A percentile compares a stretch with the other conserved stretches of the same genome.
phyloP scores from a whole-genome alignment of 306 rosid genomes.

The Vigna angularis region DNA sequence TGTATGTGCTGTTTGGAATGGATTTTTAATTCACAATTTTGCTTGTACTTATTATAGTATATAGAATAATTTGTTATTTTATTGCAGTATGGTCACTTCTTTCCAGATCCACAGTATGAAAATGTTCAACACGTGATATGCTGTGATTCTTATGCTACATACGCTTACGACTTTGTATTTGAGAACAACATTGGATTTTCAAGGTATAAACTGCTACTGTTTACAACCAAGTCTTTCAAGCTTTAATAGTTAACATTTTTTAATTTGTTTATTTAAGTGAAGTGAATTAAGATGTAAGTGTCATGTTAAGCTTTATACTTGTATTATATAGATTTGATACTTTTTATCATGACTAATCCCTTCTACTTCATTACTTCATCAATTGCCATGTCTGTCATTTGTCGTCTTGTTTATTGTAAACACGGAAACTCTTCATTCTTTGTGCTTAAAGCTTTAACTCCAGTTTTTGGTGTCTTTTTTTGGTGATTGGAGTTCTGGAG shows the following conservation, averaged over 20 bases:
- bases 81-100: constrained; percentile 98
- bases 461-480: constrained; percentile 21
- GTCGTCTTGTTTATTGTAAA: constrained; percentile 29
- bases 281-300: constrained; percentile 25
- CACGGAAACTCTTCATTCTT: constrained; percentile 6
- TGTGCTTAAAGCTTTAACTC: constrained; percentile 18
- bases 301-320: constrained; percentile 27
- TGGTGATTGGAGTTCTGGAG: constrained; percentile 20
- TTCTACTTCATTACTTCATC: constrained; percentile 25
- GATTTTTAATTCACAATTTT: constrained; percentile 29
- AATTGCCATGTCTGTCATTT: background rate
- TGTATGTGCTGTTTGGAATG: constrained; percentile 60
- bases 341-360: constrained; percentile 21
- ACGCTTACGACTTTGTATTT: constrained; percentile 94
- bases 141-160: constrained; percentile 96
- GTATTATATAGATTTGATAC: constrained; percentile 5
- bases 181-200: constrained; percentile 86
- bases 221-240: constrained; percentile 24
- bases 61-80: constrained; percentile 41
- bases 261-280: constrained; percentile 16
- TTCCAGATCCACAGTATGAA: constrained; percentile 98
- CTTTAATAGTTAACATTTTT: constrained; percentile 33
- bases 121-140: constrained; percentile 96
- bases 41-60: constrained; percentile 37
- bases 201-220: constrained; percentile 57